These are phyloP conservation scores for Mrakiaceae sp. DNA, from an alignment of 1,284 basidiomycete species.

Conservation along the genomic window DNA sequence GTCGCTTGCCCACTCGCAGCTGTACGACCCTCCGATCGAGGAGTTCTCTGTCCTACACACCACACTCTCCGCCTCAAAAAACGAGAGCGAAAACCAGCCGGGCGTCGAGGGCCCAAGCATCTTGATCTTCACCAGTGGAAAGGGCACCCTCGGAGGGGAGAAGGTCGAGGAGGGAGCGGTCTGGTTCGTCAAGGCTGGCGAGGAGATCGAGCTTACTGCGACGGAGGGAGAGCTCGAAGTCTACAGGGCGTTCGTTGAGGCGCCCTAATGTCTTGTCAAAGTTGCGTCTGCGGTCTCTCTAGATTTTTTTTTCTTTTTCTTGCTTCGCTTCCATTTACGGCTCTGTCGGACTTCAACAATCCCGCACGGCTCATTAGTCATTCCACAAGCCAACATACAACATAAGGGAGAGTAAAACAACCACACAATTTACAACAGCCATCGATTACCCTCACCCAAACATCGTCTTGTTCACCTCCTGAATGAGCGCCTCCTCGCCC, in stretches of 20 bases:
- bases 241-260: conserved; percentile 64
- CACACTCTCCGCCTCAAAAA: conserved; percentile 37
- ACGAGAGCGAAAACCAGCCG: conserved; percentile 40
- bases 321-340: too few relatives aligned
- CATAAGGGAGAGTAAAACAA: background rate
- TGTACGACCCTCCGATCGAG: conserved; percentile 91
- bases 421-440: background rate
- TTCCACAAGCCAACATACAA: background rate
- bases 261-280: background rate
- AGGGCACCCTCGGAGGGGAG: conserved; percentile 42
- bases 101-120: conserved; percentile 74
- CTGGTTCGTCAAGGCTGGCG: conserved; percentile 69
- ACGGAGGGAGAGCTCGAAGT: conserved; percentile 42
- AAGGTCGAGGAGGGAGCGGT: conserved; percentile 59
- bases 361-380: too few relatives aligned
- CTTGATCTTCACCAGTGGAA: conserved; percentile 61
- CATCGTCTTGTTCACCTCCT: background rate
- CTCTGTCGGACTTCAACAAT: too few relatives aligned
- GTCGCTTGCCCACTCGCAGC: conserved; percentile 28
- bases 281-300: too few relatives aligned
- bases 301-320: too few relatives aligned
- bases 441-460: background rate
- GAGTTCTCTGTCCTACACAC: conserved; percentile 81
- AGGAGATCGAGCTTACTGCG: conserved; percentile 43
- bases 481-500: background rate